phyloP scores from a whole-genome alignment of 2,329 filamentous ascomycete genomes.

The Aureobasidium sp. region DNA sequence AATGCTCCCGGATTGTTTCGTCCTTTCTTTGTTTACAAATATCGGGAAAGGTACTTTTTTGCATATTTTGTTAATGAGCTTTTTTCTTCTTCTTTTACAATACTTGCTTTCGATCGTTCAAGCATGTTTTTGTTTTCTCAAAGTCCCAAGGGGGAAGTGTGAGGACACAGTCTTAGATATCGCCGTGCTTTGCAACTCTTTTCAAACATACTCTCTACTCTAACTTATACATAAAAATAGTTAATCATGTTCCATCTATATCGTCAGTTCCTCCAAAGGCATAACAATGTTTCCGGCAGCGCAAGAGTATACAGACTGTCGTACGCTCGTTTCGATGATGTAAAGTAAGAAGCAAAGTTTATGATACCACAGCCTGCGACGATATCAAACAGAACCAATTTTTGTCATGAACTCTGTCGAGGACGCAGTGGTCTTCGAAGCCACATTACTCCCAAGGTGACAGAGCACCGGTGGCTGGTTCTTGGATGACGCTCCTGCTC shows the following conservation, averaged over 20 bases:
- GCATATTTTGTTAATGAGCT: constrained; percentile 1
- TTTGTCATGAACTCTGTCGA: too few species aligned
- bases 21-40: neutral
- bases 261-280: neutral
- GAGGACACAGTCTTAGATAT: constrained; percentile 3
- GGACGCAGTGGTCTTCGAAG: too few species aligned
- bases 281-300: too few species aligned
- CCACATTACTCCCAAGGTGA: too few species aligned
- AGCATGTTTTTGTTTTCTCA: constrained; percentile 1
- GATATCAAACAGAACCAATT: too few species aligned
- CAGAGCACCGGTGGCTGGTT: too few species aligned
- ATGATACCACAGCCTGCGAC: too few species aligned
- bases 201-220: neutral
- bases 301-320: too few species aligned
- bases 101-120: neutral
- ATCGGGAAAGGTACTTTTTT: neutral
- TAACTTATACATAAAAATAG: constrained; percentile 2
- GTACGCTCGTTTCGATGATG: too few species aligned
- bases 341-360: too few species aligned
- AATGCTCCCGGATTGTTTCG: neutral
- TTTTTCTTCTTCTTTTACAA: neutral
- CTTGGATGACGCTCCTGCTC: too few species aligned
- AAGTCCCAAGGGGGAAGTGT: neutral
- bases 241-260: neutral
- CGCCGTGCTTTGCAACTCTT: neutral